Evolutionary conservation across 257 asterid species (phyloP).

Genomic region (Lavandula angustifolia): DNA sequence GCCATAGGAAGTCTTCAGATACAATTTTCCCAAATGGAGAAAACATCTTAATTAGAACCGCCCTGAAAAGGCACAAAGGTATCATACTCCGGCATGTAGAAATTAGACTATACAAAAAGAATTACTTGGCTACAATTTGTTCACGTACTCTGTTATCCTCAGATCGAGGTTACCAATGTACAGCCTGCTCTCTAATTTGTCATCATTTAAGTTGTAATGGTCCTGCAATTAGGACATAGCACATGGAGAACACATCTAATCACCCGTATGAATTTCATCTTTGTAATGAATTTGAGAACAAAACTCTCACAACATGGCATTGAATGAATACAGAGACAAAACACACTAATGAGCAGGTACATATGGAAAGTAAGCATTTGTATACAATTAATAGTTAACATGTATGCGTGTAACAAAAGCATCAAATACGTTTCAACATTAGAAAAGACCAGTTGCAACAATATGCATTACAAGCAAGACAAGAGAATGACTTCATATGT

Average conservation of each 20-base stretch:
- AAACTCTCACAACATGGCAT: background rate
- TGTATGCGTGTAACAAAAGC: no score
- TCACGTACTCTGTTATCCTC: conserved; percentile 63
- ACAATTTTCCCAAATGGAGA: conserved; percentile 63
- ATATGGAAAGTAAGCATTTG: background rate
- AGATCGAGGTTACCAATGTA: conserved; percentile 87
- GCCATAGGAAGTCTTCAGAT: conserved; percentile 94
- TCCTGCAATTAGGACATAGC: conserved; percentile 44
- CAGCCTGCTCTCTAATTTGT: conserved; percentile 67
- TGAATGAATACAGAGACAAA: background rate
- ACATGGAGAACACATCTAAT: no score
- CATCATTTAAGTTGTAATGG: conserved; percentile 41
- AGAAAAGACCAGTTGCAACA: conserved; percentile 5
- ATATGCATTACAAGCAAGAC: background rate
- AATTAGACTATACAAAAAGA: background rate
- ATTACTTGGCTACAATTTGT: background rate
- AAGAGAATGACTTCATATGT: background rate
- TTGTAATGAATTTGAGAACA: background rate
- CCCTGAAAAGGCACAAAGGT: conserved; percentile 45
- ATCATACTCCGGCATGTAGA: background rate
- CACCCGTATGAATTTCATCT: background rate
- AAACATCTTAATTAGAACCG: conserved; percentile 82
- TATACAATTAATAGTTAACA: background rate
- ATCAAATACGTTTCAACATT: no score
- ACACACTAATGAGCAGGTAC: background rate